Base-by-base conservation (phyloP, 2,329 filamentous ascomycete genomes). In the Chalaropsis thielavioides region DNA sequence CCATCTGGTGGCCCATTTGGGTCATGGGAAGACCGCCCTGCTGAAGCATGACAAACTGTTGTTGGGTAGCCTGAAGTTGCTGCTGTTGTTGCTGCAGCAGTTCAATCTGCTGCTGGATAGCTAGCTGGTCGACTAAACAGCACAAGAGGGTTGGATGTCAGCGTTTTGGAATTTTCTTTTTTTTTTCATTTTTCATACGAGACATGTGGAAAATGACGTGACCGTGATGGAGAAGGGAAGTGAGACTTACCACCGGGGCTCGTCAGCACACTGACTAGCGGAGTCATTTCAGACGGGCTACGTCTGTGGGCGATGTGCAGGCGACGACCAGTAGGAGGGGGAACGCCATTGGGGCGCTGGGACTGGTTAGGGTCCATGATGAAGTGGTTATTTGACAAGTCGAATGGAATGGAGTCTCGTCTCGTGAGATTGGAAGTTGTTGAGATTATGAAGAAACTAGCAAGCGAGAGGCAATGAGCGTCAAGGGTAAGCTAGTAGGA, bases 21-120 rank as follows among this genome's bases (percentile, higher is more conserved):
- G 75, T 70, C 77, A 96, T 92, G 72, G 89, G 88, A 63, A 89
- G 87, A 70, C 88, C 87, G 72, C 97, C 86, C 83, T 97, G 91
- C 75, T 90, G 90, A 89, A 96, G 92, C 76, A 94, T 96, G 72
- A 96, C 88, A 80, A 96, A 96, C 78, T 97, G 92, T 77, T 96
- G 92, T 73, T 96, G 91, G 69, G 90, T 94, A 71, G 90, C 90
- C 77, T 95, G 90, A 73, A 97, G 95, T 75, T 96, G 92, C 76
- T 97, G 92, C 75, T 97, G 94, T 76, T 97, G 94, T 75, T 96
- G 91, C 79, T 97, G 92, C 73, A 97, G 82, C 74, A 95, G 83
- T 78, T 97, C 92, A 73, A 97, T 96, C 78, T 97, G 92, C 80
- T 96, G 92, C 79, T 96, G 92, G 74, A 97, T 92, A 74, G 90